Evolutionary conservation across 768 basidiomycete genomes (phyloP).

Genomic region (Cantharellus cinnabarinus): DNA sequence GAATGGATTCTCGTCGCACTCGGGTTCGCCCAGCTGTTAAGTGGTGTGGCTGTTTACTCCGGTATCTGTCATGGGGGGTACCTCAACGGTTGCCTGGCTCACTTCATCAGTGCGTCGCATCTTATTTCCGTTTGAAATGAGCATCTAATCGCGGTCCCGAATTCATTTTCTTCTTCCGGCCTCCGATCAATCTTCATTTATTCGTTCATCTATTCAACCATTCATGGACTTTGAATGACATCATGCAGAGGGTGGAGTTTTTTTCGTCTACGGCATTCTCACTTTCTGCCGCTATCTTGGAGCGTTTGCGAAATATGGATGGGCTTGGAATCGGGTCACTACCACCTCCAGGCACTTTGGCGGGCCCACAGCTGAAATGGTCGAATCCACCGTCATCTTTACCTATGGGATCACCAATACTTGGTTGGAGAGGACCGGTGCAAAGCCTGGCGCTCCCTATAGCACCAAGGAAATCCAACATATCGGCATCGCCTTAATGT

Average conservation of each 20-base stretch:
- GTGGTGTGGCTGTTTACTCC: constrained; percentile 64
- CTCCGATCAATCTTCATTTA: neutral
- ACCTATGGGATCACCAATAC: constrained; percentile 77
- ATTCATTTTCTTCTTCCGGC: constrained; percentile 2
- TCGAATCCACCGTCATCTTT: constrained; percentile 68
- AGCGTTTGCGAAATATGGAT: constrained; percentile 65
- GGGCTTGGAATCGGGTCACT: constrained; percentile 68
- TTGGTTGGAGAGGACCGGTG: constrained; percentile 95
- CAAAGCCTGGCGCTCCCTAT: constrained; percentile 56
- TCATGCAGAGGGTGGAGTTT: constrained; percentile 61
- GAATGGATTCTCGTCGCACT: constrained; percentile 52
- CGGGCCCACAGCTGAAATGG: constrained; percentile 40
- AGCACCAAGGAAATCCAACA: constrained; percentile 87
- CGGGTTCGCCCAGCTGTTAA: constrained; percentile 41
- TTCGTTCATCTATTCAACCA: neutral
- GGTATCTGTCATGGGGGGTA: constrained; percentile 69
- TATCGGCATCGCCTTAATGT: constrained; percentile 69
- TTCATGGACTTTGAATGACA: neutral
- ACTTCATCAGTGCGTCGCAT: constrained; percentile 57
- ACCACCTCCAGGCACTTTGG: neutral
- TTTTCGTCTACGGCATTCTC: constrained; percentile 77
- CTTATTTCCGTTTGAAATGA: neutral
- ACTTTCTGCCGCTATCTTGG: constrained; percentile 92
- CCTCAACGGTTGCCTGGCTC: constrained; percentile 69
- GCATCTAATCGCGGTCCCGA: neutral